A percentile compares a stretch with the other conserved stretches of the same genome.
Conservation (phyloP, 208 protist species). For the Leishmania major region DNA sequence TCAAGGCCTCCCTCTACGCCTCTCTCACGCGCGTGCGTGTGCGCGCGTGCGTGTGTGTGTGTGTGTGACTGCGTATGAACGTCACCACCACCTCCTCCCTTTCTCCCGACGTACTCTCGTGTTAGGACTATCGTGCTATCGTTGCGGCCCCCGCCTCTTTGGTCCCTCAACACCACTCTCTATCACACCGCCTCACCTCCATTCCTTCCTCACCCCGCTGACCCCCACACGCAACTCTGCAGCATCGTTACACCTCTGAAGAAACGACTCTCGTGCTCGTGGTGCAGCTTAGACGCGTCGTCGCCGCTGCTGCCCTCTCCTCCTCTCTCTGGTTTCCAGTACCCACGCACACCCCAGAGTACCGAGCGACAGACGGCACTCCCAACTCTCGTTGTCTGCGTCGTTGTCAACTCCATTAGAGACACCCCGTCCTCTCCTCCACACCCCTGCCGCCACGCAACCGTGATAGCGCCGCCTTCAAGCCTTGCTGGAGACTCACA, state of each 20-base stretch:
- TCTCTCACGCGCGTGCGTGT: not conserved
- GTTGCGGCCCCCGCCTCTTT: not conserved
- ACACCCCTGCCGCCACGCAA: not conserved
- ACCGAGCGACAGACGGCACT: not conserved
- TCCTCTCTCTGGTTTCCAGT: not conserved
- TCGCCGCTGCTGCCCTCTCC: not conserved
- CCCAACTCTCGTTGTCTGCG: not conserved
- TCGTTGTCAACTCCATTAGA: slow-evolving; percentile 1
- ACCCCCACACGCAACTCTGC: not conserved
- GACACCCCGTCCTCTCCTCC: not conserved
- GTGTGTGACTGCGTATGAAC: not conserved
- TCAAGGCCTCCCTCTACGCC: not conserved
- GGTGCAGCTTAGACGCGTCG: not conserved
- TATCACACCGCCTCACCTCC: not conserved
- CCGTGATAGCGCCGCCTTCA: not conserved
- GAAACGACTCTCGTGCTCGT: not conserved
- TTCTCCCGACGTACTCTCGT: not conserved
- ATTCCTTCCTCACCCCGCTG: not conserved
- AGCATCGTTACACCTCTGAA: not conserved
- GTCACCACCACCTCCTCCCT: not conserved
- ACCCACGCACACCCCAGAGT: not conserved
- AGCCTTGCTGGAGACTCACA: not conserved
- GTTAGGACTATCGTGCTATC: not conserved
- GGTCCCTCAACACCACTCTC: not conserved
- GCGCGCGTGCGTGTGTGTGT: not conserved